phyloP scores from a whole-genome alignment of 371 early-diverging fungal species.

The Lichtheimia corymbifera region DNA sequence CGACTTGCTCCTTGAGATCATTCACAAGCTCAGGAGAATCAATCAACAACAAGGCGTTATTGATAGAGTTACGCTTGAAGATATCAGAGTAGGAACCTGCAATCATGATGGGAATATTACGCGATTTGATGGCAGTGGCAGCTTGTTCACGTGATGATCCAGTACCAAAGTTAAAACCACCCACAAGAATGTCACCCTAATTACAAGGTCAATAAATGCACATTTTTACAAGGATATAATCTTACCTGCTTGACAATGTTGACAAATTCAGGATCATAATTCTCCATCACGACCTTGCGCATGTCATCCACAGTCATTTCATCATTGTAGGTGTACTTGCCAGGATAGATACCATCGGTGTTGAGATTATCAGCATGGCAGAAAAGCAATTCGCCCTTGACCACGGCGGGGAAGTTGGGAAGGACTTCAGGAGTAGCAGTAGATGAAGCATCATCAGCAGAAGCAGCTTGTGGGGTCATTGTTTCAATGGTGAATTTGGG shows the following conservation, averaged over 20 bases:
- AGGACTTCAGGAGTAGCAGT: conserved; percentile 35
- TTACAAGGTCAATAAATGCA: background rate
- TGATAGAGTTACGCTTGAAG: conserved; percentile 96
- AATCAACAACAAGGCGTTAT: conserved; percentile 89
- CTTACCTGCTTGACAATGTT: conserved; percentile 47
- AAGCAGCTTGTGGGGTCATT: background rate
- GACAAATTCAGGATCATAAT: conserved; percentile 90
- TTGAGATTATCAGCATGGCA: conserved; percentile 90
- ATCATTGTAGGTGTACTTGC: conserved; percentile 95
- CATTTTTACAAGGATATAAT: too few relatives aligned
- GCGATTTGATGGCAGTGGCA: conserved; percentile 89
- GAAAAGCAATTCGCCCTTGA: conserved; percentile 83
- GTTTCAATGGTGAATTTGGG: conserved; percentile 26
- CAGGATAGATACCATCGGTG: conserved; percentile 96
- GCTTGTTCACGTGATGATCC: conserved; percentile 97
- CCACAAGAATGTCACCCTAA: conserved; percentile 80
- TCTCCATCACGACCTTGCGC: conserved; percentile 95
- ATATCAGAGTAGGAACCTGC: conserved; percentile 93
- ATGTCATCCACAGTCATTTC: conserved; percentile 86
- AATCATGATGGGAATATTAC: conserved; percentile 81
- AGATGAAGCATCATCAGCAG: conserved; percentile 17
- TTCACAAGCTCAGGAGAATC: conserved; percentile 84
- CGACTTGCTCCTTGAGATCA: conserved; percentile 57
- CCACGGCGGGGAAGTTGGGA: conserved; percentile 72
- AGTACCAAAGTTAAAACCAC: conserved; percentile 95